Base-by-base conservation (phyloP, 139 green algal genomes). In the Tetradesmus lagerheimii region DNA sequence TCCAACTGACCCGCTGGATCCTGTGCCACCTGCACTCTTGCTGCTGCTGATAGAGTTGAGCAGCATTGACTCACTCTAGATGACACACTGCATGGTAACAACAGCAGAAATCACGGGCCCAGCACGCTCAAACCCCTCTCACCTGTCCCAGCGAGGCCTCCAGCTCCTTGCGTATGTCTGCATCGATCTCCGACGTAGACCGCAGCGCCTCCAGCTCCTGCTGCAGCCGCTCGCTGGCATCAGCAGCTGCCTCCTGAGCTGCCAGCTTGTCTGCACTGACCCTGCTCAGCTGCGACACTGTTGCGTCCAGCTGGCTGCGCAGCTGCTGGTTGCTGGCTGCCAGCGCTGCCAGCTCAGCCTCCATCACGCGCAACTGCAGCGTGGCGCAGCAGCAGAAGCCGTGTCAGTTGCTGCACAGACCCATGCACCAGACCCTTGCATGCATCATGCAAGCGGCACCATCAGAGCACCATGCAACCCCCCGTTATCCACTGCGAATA, bases 291-390 rank as follows among this genome's bases (percentile, higher is more conserved):
- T 78, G 67, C n/a, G 67, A 31, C 25, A 31, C 41, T 50, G 84
- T 53, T 35, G 2, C n/a, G 15, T 89, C 84, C 11, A 89, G 66
- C 66, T 89, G 84, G 39, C 41, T 81, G 16, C 84, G 84, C 38
- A 89, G 66, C 84, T 89, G 64, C 66, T 82, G 84, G 66, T 89
- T 89, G 84, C 84, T 89, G 66, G 45, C 75, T 23, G 67, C 64
- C 84, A 89, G 43, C 1, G 84, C 66, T 47, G 47, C 15, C 4
- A 89, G 84, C 66, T 89, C 84, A 1, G 41, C 27, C 41, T 89
- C 84, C 66, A 89, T 39, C 41, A 82, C 43, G 25, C 41, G 66
- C 39, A 89, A 66, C 84, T 89, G 67, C 84, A 89, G 75, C 16
- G 75, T 29, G 6, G 35, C 34, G 27, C n/a, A 5, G 35, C 9